Evolutionary conservation across 257 asterid genomes (phyloP), one percentile per base, ranked within the genome.

Genomic region (Osmanthus fragrans): DNA sequence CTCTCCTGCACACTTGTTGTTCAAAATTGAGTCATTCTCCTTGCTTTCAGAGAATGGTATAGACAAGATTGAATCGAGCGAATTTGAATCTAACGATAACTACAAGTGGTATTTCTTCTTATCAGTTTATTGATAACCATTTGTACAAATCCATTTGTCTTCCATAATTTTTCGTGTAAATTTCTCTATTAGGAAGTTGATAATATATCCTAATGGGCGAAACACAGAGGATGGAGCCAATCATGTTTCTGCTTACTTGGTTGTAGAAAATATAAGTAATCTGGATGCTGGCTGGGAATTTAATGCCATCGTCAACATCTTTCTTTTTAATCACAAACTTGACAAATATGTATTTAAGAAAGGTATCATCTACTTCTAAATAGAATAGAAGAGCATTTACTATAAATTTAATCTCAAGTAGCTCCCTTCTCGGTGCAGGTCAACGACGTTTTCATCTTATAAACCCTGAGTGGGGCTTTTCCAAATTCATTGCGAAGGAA

Each of bases 201-300:
- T 73, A 34, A 4, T 80, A 32, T 80, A 74, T 54, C 79, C 83
- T 3, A 19, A 80, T 21, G 78, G 78, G 2, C 3, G 19, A n/a
- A 42, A 5, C 15, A 15, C 30, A 0, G 7, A 25, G 49, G 65
- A 80, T 7, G 34, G 45, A 13, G 27, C 36, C 3, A 37, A 65
- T 7, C 60, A 80, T 49, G 37, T 84, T 65, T 77, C 81, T 25
- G 79, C 58, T 47, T 70, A 73, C 47, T 69, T 80, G 47, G 64
- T 72, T 13, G 8, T 79, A 27, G 51, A 37, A 0, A 63, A 64
- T 16, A 68, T 71, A 15, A 34, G 7, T 34, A 51, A 25, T 34
- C 49, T 37, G 36, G 72, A 65, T 73, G 18, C 23, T 19, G 4
- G 13, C 47, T 79, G 78, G 74, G 78, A 47, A 16, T 34, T 79